Conservation (phyloP, 306 rosid genomes). For the Oxytropis ochrocephala region DNA sequence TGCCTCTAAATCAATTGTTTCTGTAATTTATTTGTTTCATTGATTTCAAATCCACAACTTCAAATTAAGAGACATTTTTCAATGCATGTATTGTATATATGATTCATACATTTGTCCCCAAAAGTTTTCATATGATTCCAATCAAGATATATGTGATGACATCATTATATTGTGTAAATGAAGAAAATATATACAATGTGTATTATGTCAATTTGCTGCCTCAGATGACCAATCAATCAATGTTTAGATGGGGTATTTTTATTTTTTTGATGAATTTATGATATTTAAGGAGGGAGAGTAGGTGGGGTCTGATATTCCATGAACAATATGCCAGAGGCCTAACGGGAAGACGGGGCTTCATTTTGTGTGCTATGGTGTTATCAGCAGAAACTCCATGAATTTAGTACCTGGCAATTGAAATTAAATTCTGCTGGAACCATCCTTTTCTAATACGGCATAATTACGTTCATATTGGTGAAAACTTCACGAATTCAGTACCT, state of each 20-base stretch:
- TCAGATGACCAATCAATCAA: background rate
- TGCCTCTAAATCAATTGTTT: background rate
- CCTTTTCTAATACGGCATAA: background rate
- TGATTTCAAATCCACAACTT: background rate
- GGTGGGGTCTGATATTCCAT: background rate
- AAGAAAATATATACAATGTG: background rate
- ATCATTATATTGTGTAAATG: background rate
- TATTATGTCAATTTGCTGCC: background rate
- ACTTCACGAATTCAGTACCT: background rate
- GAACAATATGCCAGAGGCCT: background rate
- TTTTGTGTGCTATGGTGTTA: background rate
- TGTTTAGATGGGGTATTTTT: background rate
- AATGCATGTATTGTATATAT: background rate
- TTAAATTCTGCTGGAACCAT: background rate
- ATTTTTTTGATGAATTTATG: background rate
- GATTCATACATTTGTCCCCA: background rate
- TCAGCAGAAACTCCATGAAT: background rate
- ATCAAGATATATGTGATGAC: background rate
- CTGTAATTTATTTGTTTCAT: background rate
- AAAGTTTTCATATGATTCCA: background rate
- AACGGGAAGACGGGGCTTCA: slow-evolving; percentile 1
- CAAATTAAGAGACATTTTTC: too few relatives aligned
- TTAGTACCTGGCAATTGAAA: background rate
- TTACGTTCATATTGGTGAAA: background rate
- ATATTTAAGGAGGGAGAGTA: background rate